phyloP scores from a whole-genome alignment of 1,139 yeast genomes.

The Taphrina deformans region DNA sequence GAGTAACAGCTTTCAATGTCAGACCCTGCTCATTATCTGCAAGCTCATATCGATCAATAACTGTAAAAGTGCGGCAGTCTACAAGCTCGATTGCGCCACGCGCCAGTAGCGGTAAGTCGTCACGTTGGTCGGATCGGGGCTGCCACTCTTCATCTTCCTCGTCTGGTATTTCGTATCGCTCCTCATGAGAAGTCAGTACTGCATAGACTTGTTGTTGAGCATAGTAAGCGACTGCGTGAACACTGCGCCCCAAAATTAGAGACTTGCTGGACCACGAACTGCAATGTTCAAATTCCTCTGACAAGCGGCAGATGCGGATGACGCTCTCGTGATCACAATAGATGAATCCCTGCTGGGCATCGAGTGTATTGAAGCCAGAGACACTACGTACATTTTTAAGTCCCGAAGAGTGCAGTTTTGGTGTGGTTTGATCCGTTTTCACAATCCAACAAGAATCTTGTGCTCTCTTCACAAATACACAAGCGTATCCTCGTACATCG shows the following conservation, averaged over 20 bases:
- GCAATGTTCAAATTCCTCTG: slow-evolving; percentile 57
- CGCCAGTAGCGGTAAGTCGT: slow-evolving; percentile 56
- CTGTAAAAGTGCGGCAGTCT: slow-evolving; percentile 74
- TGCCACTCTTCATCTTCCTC: slow-evolving; percentile 59
- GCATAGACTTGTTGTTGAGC: slow-evolving; percentile 65
- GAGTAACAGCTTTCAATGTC: slow-evolving; percentile 58
- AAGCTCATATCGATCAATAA: slow-evolving; percentile 62
- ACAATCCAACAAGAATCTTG: slow-evolving; percentile 67
- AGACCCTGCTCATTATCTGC: slow-evolving; percentile 68
- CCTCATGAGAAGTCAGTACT: slow-evolving; percentile 61
- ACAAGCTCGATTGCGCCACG: slow-evolving; percentile 65
- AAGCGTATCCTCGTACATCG: slow-evolving; percentile 58
- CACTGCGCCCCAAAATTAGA: slow-evolving; percentile 57
- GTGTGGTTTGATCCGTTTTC: slow-evolving; percentile 63
- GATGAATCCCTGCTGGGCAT: slow-evolving; percentile 57
- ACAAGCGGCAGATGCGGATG: slow-evolving; percentile 68
- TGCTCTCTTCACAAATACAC: slow-evolving; percentile 69
- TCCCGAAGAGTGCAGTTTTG: slow-evolving; percentile 54
- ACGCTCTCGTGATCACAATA: slow-evolving; percentile 70
- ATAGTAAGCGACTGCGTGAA: slow-evolving; percentile 71
- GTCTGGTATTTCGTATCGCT: slow-evolving; percentile 67
- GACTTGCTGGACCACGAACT: slow-evolving; percentile 63
- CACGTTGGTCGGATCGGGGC: slow-evolving; percentile 44
- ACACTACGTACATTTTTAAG: slow-evolving; percentile 42
- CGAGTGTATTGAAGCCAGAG: slow-evolving; percentile 31